A percentile compares a stretch with the other conserved stretches of the same genome.
phyloP scores from a whole-genome alignment of 768 basidiomycete genomes.

The Russula emetica region DNA sequence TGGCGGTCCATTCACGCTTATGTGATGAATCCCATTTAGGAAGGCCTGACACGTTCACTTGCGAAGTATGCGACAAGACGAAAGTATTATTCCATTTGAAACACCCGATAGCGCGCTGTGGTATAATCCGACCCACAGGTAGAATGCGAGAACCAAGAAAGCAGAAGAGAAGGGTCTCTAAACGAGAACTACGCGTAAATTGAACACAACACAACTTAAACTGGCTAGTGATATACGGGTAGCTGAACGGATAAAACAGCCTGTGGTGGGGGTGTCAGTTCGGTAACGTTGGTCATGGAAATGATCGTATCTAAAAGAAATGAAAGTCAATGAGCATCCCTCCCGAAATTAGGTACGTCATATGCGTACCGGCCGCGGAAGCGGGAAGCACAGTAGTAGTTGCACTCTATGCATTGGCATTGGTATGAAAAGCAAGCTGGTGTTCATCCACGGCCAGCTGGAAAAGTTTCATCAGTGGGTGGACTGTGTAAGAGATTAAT shows the following conservation, averaged over 20 bases:
- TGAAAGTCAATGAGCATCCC: neutral
- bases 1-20: too few relatives aligned
- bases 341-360: neutral
- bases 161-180: neutral
- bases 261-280: neutral
- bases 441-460: constrained; percentile 1
- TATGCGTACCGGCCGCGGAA: constrained; percentile 1
- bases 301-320: neutral
- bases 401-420: neutral
- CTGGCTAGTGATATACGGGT: neutral
- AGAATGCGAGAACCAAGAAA: neutral
- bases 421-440: neutral
- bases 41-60: too few relatives aligned
- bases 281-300: neutral
- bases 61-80: neutral
- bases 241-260: neutral
- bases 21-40: too few relatives aligned
- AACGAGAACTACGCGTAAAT: neutral
- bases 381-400: neutral
- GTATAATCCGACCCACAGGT: too few relatives aligned
- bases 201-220: neutral
- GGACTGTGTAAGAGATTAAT: too few relatives aligned
- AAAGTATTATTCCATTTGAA: neutral
- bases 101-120: neutral
- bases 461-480: neutral